Percentiles rank a stretch among this genome's conserved stretches.
Conservation (phyloP, 768 basidiomycete genomes). For the Tulasnella sp. region DNA sequence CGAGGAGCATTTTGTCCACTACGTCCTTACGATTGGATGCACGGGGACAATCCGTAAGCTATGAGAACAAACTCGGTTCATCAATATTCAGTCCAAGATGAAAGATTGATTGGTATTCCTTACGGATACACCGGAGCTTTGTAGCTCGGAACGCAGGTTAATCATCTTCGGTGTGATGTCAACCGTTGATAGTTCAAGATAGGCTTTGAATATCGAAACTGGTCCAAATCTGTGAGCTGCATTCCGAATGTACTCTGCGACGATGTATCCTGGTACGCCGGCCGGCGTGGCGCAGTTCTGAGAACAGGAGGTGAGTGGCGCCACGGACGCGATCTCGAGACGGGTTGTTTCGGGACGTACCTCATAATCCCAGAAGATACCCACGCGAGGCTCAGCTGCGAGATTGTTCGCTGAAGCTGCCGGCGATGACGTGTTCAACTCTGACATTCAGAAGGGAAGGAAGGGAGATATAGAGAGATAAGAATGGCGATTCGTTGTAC, state of each 20-base stretch:
- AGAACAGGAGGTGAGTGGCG: background rate
- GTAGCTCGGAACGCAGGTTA: slow-evolving; percentile 45
- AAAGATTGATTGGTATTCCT: slow-evolving; percentile 41
- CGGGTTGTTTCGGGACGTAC: background rate
- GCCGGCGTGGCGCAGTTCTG: slow-evolving; percentile 35
- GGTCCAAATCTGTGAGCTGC: slow-evolving; percentile 24
- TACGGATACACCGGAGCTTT: slow-evolving; percentile 48
- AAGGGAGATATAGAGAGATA: background rate
- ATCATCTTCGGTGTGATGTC: slow-evolving; percentile 41
- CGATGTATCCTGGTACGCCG: slow-evolving; percentile 31
- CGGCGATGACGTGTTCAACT: background rate
- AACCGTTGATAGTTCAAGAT: slow-evolving; percentile 47
- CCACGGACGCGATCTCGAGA: background rate
- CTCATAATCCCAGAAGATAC: slow-evolving; percentile 27
- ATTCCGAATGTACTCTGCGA: slow-evolving; percentile 23
- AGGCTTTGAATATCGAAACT: slow-evolving; percentile 49
- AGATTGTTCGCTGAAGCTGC: background rate
- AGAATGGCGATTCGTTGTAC: background rate
- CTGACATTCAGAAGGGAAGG: background rate
- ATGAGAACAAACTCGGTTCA: slow-evolving; percentile 39
- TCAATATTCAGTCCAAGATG: slow-evolving; percentile 38
- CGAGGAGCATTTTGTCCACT: slow-evolving; percentile 54
- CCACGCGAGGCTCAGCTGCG: slow-evolving; percentile 13
- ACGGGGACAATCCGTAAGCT: slow-evolving; percentile 32
- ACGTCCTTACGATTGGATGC: slow-evolving; percentile 38